These are phyloP conservation scores for Chalciporus chontae DNA, from an alignment of 768 basidiomycete genomes.

Conservation along the genomic window DNA sequence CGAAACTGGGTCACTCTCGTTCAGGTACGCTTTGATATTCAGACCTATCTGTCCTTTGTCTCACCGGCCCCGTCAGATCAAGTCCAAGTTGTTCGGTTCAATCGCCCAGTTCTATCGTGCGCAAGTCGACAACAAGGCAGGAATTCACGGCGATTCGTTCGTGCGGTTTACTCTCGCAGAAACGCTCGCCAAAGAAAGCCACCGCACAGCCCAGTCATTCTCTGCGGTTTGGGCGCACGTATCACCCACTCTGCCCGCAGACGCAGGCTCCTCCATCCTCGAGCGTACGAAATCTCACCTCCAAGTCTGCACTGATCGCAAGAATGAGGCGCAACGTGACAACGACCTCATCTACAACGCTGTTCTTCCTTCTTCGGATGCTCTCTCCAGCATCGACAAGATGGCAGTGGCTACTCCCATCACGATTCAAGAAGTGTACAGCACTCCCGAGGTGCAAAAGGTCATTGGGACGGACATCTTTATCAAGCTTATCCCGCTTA, in stretches of 20 bases:
- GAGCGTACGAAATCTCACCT: constrained; percentile 85
- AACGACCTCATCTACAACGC: constrained; percentile 99
- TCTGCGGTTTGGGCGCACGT: constrained; percentile 66
- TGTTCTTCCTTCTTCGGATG: constrained; percentile 72
- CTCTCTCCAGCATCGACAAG: constrained; percentile 81
- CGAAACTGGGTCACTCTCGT: constrained; percentile 88
- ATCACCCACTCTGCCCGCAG: constrained; percentile 81
- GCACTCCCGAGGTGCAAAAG: constrained; percentile 86
- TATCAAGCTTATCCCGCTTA: constrained; percentile 79
- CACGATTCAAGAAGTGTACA: constrained; percentile 92
- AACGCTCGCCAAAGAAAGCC: constrained; percentile 77
- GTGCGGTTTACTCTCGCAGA: constrained; percentile 78
- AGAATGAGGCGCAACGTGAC: constrained; percentile 74
- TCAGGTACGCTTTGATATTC: constrained; percentile 47
- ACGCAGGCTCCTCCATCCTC: constrained; percentile 73
- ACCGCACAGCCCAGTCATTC: constrained; percentile 65
- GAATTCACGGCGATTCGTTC: constrained; percentile 85
- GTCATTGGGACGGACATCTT: constrained; percentile 94
- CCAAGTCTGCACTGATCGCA: constrained; percentile 71
- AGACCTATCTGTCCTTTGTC: neutral
- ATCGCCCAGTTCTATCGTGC: constrained; percentile 85
- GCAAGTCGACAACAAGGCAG: constrained; percentile 67
- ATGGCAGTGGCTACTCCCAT: constrained; percentile 77
- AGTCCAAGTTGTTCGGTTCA: constrained; percentile 86
- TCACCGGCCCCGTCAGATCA: constrained; percentile 56